phyloP scores from a whole-genome alignment of 78 protist species.

The Mantamonas sphyraenae region DNA sequence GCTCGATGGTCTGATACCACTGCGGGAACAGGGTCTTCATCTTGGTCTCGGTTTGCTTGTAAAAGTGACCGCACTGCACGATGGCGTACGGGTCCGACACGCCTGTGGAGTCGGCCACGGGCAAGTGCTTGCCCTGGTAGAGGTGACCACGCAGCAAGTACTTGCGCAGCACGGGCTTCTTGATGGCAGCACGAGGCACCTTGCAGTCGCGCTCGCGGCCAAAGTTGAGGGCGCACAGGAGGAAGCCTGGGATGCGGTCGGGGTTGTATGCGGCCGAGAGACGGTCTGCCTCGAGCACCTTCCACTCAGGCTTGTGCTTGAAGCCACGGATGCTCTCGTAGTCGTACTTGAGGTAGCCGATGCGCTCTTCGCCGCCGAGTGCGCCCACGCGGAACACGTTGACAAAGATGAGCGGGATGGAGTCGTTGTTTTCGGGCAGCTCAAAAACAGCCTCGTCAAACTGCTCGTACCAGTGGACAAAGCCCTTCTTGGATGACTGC shows the following conservation, averaged over 20 bases:
- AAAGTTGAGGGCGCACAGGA: conserved; percentile 5
- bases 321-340: conserved; percentile 14
- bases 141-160: conserved; percentile 20
- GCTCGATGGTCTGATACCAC: conserved; percentile 13
- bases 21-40: conserved; percentile 24
- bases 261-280: background rate
- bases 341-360: too few species aligned
- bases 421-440: background rate
- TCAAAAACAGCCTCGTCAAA: background rate
- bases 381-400: conserved; percentile 5
- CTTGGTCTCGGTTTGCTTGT: background rate
- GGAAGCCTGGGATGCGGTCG: conserved; percentile 7
- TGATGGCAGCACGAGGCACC: background rate
- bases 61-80: background rate
- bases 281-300: conserved; percentile 3
- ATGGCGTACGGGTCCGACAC: conserved; percentile 19
- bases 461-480: conserved; percentile 15
- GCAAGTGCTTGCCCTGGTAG: conserved; percentile 15
- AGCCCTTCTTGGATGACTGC: background rate
- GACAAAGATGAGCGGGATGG: background rate
- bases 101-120: conserved; percentile 25
- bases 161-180: background rate
- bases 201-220: background rate
- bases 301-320: conserved; percentile 5
- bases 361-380: background rate